phyloP scores from a whole-genome alignment of 495 filamentous ascomycete species.

The Aspergillus bertholletiae region DNA sequence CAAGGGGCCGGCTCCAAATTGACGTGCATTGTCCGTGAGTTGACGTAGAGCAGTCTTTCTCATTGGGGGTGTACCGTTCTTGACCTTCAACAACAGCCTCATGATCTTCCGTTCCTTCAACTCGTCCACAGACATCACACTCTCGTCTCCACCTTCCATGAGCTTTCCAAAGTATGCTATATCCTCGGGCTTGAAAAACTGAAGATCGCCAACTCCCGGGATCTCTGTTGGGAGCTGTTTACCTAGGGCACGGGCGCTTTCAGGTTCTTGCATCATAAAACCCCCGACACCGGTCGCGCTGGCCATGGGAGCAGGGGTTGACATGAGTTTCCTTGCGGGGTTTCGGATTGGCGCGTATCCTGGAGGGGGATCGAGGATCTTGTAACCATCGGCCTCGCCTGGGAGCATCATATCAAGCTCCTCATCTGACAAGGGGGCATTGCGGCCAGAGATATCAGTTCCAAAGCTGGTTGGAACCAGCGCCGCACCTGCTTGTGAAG shows the following conservation, averaged over 20 bases:
- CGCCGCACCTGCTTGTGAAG: slow-evolving; percentile 61
- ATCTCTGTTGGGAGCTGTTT: slow-evolving; percentile 96
- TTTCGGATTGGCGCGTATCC: slow-evolving; percentile 85
- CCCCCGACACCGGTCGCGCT: slow-evolving; percentile 66
- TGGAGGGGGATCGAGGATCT: slow-evolving; percentile 86
- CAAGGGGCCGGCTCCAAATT: slow-evolving; percentile 90
- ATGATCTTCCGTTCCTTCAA: slow-evolving; percentile 98
- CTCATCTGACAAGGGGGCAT: slow-evolving; percentile 82
- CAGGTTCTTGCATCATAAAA: slow-evolving; percentile 98
- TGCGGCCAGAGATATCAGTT: slow-evolving; percentile 74
- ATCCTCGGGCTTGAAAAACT: slow-evolving; percentile 98
- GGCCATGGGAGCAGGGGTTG: slow-evolving; percentile 65
- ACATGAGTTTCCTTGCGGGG: slow-evolving; percentile 70
- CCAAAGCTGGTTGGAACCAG: slow-evolving; percentile 64
- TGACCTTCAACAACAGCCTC: slow-evolving; percentile 94
- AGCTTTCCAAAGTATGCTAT: slow-evolving; percentile 99
- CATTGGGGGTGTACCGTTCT: slow-evolving; percentile 99
- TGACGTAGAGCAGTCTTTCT: slow-evolving; percentile 98
- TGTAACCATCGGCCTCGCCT: slow-evolving; percentile 70
- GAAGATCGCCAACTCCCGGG: slow-evolving; percentile 92
- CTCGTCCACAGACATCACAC: slow-evolving; percentile 86
- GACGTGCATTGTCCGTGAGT: slow-evolving; percentile 93
- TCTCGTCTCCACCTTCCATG: slow-evolving; percentile 92
- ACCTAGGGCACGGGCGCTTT: slow-evolving; percentile 71
- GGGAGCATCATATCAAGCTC: slow-evolving; percentile 92